Evolutionary conservation across 2,329 filamentous ascomycete genomes (phyloP), one percentile per base, ranked within the genome.

Genomic region (Trichoderma sp.): DNA sequence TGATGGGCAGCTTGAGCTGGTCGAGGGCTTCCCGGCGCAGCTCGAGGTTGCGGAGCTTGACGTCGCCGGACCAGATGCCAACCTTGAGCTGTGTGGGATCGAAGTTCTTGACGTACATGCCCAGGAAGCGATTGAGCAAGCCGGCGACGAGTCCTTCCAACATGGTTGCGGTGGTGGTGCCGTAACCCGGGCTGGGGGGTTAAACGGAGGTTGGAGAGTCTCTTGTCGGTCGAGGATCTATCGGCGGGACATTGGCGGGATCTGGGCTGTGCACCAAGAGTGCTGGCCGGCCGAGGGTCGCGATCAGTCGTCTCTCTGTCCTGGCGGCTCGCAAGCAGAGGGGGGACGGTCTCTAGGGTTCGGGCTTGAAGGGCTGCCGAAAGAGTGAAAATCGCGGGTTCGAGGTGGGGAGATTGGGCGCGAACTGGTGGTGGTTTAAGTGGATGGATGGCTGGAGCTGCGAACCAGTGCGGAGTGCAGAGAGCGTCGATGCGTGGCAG

Each of bases 31-130:
- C 95, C 66, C 91, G 88, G 64, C 93, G 92, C 55, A 99, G 85
- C 80, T 99, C 91, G 66, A 99, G 88, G 73, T 99, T 89, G 67
- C 89, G 89, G 52, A 99, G 85, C 80, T 96, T 97, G 73, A 99
- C 95, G 81, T 99, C 95, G 72, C 96, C 95, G 24, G 92, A 96
- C 95, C 94, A 99, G 74, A 99, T 99, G 69, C 96, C 95, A 69
- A 99, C 93, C 76, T 99, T 99, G 70, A 99, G 85, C 82, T 99
- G 95, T 74, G 92, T 90, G 63, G 95, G 92, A 78, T 99, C 95
- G 77, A 99, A 99, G 80, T 99, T 98, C 85, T 96, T 93, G 79
- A 99, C 94, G 79, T 99, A 99, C 90, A 98, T 97, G 85, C 95
- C 96, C 87, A 99, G 82, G 80, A 99, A 98, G 82, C 96, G 91